Conservation (phyloP, 306 rosid genomes). For the Sindora glabra region DNA sequence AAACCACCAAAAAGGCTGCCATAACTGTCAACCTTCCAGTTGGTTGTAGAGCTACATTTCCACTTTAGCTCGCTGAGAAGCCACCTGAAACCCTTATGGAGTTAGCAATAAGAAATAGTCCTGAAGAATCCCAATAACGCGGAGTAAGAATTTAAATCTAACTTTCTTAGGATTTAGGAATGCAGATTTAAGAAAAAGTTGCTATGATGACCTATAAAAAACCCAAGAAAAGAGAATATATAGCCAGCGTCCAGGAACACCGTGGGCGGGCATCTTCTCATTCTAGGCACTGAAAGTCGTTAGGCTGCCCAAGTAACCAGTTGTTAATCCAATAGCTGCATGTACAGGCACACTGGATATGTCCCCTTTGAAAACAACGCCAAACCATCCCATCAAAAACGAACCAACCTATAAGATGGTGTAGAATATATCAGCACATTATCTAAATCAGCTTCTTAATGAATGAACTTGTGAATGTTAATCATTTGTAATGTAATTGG, state of each 20-base stretch:
- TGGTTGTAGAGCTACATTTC: conserved; percentile 15
- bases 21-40: conserved; percentile 38
- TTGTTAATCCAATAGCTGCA: conserved; percentile 62
- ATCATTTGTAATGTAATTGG: not conserved
- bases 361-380: conserved; percentile 71
- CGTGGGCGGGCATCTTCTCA: conserved; percentile 82
- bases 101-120: conserved; percentile 58
- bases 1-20: conserved; percentile 32
- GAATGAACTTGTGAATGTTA: not conserved
- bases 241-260: conserved; percentile 59
- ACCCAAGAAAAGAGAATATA: conserved; percentile 53
- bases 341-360: conserved; percentile 56
- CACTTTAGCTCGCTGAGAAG: conserved; percentile 28
- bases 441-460: not conserved
- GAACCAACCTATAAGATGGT: conserved; percentile 66
- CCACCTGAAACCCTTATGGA: conserved; percentile 66
- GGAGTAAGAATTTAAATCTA: no score
- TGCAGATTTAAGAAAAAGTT: not conserved
- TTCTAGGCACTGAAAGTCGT: conserved; percentile 95
- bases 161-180: no score
- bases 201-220: conserved; percentile 49
- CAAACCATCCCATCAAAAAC: conserved; percentile 94
- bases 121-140: conserved; percentile 25
- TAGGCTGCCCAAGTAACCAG: conserved; percentile 90
- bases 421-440: not conserved